Conservation (phyloP, 1,284 basidiomycete genomes). For the Grifola frondosa region DNA sequence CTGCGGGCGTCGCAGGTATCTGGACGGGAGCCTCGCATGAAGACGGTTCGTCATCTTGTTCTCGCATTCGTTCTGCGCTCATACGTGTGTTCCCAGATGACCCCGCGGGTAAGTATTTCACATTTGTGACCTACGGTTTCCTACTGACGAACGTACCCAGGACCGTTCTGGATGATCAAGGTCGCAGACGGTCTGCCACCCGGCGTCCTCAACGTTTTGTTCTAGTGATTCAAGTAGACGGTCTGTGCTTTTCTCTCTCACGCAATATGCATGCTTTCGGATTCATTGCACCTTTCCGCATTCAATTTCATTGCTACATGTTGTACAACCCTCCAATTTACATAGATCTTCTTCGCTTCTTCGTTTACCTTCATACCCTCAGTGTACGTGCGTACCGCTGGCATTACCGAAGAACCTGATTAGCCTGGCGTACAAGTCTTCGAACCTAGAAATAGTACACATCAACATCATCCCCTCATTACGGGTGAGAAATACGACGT, state of each 20-base stretch:
- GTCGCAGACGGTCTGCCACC: slow-evolving; percentile 29
- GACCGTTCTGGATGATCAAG: slow-evolving; percentile 68
- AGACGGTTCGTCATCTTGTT: slow-evolving; percentile 39
- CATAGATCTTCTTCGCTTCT: neutral
- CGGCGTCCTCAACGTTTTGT: slow-evolving; percentile 14
- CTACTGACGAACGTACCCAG: slow-evolving; percentile 28
- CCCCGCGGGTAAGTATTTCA: slow-evolving; percentile 48
- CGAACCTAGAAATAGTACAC: slow-evolving; percentile 37
- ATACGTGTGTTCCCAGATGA: slow-evolving; percentile 41
- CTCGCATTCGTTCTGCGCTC: neutral
- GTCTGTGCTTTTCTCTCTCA: neutral
- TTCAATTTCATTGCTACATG: neutral
- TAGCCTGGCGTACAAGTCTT: slow-evolving; percentile 61
- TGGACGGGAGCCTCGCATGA: slow-evolving; percentile 65
- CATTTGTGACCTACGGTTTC: neutral
- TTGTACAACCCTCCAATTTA: neutral
- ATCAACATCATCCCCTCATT: neutral
- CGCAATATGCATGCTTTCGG: neutral
- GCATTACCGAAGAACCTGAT: slow-evolving; percentile 48
- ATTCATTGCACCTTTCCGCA: slow-evolving; percentile 7
- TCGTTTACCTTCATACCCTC: neutral
- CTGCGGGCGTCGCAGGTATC: slow-evolving; percentile 60
- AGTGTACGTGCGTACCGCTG: slow-evolving; percentile 13
- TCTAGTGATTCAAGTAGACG: slow-evolving; percentile 1
- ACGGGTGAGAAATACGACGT: slow-evolving; percentile 21